Evolutionary conservation across 352 stramenopile genomes (phyloP), one percentile per base, ranked within the genome.

Genomic region (Achlya hypogyna): DNA sequence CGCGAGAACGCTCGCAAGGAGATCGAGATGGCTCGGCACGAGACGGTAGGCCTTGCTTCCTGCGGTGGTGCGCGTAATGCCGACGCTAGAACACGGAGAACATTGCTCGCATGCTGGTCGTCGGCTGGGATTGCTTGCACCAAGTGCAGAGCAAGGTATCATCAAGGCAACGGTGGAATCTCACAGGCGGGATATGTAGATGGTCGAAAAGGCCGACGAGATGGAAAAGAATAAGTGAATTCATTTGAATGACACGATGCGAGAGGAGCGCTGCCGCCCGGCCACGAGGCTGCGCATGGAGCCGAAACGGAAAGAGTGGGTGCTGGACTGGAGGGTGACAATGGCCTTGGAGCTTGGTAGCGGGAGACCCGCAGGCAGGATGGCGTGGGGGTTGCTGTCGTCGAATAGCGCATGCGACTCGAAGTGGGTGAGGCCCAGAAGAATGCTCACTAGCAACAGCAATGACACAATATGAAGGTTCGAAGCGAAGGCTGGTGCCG

Each of bases 101-200:
- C 31, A 89, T 93, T 53, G 80, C 84, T 25, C 87, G 88, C 69
- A 84, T 78, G 59, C 78, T 93, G 73, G 75, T 93, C 53, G 76
- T 89, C 28, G 84, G 82, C 28, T 91, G 82, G 82, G 77, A 91
- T 40, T 88, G 78, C 64, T 53, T 93, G 32, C 74, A 87, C 42
- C 78, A 93, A 74, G 79, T 93, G 31, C 85, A 87, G 69, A 65
- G 81, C 6, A 91, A 91, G 75, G 77, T 89, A 45, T 1, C n/a
- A 10, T 6, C 34, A 45, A n/a, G 2, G 2, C 38, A 42, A 42
- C 14, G 6, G 34, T 42, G 14, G 34, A 6, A 16, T 42, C 6
- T 14, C 34, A 16, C 34, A 14, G 6, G 38, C n/a, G 38, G 2
- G 14, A 10, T 45, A 42, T 42, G 34, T 42, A 45, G 38, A 45